Evolutionary conservation across 805 yeast genomes (phyloP).

Genomic region (Wickerhamomyces pijperi): DNA sequence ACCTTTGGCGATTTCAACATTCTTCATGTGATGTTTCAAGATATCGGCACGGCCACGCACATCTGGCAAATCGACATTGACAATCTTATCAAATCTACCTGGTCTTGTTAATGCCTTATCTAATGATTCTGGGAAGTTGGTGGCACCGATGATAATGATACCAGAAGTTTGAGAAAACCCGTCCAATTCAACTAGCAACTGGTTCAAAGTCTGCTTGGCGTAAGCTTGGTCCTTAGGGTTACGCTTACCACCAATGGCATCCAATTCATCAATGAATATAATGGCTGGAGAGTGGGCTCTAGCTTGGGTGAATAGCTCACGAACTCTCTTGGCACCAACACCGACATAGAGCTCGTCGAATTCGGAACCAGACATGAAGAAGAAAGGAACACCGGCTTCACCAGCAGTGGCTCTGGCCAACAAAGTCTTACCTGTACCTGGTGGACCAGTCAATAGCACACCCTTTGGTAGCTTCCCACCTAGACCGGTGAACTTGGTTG

Average conservation of each 20-base stretch:
- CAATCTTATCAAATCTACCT: conserved; percentile 94
- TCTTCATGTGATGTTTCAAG: conserved; percentile 80
- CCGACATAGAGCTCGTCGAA: conserved; percentile 98
- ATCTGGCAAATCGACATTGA: conserved; percentile 91
- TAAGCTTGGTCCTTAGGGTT: conserved; percentile 97
- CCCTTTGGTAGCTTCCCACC: conserved; percentile 99
- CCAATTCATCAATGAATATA: conserved; percentile 93
- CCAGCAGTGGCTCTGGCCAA: conserved; percentile 98
- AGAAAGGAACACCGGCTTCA: conserved; percentile 97
- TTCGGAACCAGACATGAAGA: conserved; percentile 97
- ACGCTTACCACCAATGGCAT: conserved; percentile 97
- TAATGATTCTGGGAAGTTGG: conserved; percentile 93
- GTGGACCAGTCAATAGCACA: conserved; percentile 93
- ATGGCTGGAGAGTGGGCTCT: conserved; percentile 94
- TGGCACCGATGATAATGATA: conserved; percentile 93
- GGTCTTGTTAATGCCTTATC: conserved; percentile 98
- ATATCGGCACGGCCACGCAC: conserved; percentile 95
- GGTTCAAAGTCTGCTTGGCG: conserved; percentile 95
- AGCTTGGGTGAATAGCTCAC: conserved; percentile 90
- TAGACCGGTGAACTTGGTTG: conserved; percentile 87
- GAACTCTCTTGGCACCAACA: conserved; percentile 95
- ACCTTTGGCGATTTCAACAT: conserved; percentile 73
- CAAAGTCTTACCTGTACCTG: conserved; percentile 97
- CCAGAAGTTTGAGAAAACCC: conserved; percentile 91
- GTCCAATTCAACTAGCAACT: conserved; percentile 88